Percentiles rank a stretch among this genome's conserved stretches.
Conservation (phyloP, 164 flowering plant genomes). For the Warburgia ugandensis region DNA sequence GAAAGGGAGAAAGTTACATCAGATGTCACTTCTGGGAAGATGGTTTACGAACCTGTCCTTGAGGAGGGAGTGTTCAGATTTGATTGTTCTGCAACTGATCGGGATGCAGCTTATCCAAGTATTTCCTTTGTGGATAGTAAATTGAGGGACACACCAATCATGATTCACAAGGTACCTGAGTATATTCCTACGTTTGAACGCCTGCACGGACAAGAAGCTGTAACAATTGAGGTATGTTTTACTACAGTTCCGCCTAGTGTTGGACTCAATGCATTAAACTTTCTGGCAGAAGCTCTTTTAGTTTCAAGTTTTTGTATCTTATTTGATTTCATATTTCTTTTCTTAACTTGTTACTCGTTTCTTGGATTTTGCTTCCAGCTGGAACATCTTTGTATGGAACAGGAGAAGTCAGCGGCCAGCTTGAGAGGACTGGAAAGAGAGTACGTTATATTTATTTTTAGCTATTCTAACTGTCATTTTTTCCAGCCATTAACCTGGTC, state of each 20-base stretch:
- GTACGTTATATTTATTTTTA: slow-evolving; percentile 27
- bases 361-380: slow-evolving; percentile 63
- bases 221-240: slow-evolving; percentile 55
- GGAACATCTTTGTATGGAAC: slow-evolving; percentile 89
- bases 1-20: slow-evolving; percentile 18
- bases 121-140: slow-evolving; percentile 54
- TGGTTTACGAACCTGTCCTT: slow-evolving; percentile 71
- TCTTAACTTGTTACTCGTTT: too few relatives aligned
- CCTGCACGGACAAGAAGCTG: slow-evolving; percentile 51
- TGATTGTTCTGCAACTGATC: slow-evolving; percentile 68
- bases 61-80: slow-evolving; percentile 90
- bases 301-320: neutral
- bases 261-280: neutral
- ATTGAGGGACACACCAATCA: slow-evolving; percentile 53
- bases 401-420: slow-evolving; percentile 88
- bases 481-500: slow-evolving; percentile 6
- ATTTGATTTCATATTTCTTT: slow-evolving; percentile 5
- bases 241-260: neutral
- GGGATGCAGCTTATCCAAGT: slow-evolving; percentile 68
- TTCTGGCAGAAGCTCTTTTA: neutral
- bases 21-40: slow-evolving; percentile 38
- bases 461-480: neutral
- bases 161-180: slow-evolving; percentile 34
- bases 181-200: slow-evolving; percentile 60
- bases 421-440: slow-evolving; percentile 88